These are phyloP conservation scores for Dicorynia guianensis DNA, from an alignment of 306 rosid genomes.

Conservation along the genomic window DNA sequence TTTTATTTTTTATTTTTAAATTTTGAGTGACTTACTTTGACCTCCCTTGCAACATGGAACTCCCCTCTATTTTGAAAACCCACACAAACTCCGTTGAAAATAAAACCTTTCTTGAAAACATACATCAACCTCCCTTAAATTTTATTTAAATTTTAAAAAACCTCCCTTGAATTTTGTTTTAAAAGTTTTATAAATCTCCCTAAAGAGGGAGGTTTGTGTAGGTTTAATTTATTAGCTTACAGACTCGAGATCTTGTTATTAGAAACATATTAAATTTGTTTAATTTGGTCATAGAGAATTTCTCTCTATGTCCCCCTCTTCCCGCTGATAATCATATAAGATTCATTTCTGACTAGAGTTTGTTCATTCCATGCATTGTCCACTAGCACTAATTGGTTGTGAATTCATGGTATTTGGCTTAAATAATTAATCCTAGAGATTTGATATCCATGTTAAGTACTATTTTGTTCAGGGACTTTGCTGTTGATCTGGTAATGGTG, in stretches of 20 bases:
- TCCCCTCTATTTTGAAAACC: too few relatives aligned
- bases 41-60: too few relatives aligned
- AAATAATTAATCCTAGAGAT: conserved; percentile 25
- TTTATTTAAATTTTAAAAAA: too few relatives aligned
- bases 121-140: too few relatives aligned
- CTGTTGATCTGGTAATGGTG: neutral
- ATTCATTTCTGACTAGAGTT: conserved; percentile 22
- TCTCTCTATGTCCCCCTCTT: neutral
- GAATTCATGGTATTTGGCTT: conserved; percentile 3
- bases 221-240: conserved; percentile 1
- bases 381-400: conserved; percentile 23
- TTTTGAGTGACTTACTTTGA: too few relatives aligned
- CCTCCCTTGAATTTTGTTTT: too few relatives aligned
- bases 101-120: too few relatives aligned
- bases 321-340: conserved; percentile 5
- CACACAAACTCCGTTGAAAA: too few relatives aligned
- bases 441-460: conserved; percentile 6
- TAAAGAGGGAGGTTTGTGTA: neutral
- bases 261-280: conserved; percentile 5
- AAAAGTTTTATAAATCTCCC: too few relatives aligned
- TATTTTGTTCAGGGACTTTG: conserved; percentile 19
- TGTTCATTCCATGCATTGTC: conserved; percentile 9
- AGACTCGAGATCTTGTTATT: conserved; percentile 17
- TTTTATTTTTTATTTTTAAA: too few relatives aligned
- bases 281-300: conserved; percentile 23